Evolutionary conservation across 441 rosid species (phyloP), one percentile per base, ranked within the genome.

Genomic region (Erodium texanum): DNA sequence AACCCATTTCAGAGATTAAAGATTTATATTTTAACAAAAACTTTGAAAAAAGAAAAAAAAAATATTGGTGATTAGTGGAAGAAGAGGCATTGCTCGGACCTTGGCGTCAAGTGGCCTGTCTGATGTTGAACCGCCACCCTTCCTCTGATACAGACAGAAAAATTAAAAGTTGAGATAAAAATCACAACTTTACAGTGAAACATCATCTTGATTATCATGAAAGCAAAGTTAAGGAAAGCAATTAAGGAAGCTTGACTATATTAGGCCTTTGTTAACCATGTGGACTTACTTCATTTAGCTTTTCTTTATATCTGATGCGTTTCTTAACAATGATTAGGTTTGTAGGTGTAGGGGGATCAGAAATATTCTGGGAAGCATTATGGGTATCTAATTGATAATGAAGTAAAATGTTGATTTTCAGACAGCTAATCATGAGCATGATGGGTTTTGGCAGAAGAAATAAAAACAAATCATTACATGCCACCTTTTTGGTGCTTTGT

Each of bases 31-130:
- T n/a, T 18, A 29, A 43, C 43, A 18, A 52, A 22, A 23, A 23
- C 63, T 20, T 58, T 10, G 52, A 4, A 48, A 66, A 23, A 27
- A 5, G 16, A 24, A 7, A 9, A 38, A 23, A 62, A 52, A n/a
- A 15, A 63, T 71, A 14, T 36, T 38, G 22, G 65, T 67, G 15
- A 0, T 24, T n/a, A 59, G 67, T 11, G 16, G 1, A 63, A 45
- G 29, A 34, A 34, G 38, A 34, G 38, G 38, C 12, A 63, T n/a
- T 5, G 22, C 48, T 45, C 61, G 41, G 52, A 89, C 99, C 99
- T 94, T 94, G 36, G 99, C 94, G 80, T 94, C 99, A 72, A 85
- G 92, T 24, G 75, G 96, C 74, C 82, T 91, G 59, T 86, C 97
- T 65, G 97, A 88, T 74, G 88, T 80, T 70, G 89, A 83, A 69